Percentiles rank a stretch among this genome's conserved stretches.
Conservation (phyloP, 192 early-diverging fungal species). For the Coemansia sp. region DNA sequence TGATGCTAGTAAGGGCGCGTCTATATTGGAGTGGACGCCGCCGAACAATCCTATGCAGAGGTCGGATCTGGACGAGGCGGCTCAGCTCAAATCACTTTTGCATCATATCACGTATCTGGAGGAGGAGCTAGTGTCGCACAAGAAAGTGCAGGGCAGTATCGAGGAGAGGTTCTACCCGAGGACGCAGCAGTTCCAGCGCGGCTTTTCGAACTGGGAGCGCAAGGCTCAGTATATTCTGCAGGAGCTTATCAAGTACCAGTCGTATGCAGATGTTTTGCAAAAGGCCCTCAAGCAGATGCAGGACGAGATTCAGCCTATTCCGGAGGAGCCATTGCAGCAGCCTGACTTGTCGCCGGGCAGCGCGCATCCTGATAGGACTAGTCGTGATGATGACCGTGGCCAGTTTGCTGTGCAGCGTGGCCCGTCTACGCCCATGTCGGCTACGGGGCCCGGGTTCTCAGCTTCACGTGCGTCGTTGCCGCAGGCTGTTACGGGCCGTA, state of each 20-base stretch:
- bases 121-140: conserved; percentile 70
- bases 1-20: conserved; percentile 39
- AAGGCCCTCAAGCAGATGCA: conserved; percentile 61
- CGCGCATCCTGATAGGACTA: conserved; percentile 14
- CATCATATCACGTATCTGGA: conserved; percentile 67
- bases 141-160: conserved; percentile 61
- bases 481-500: conserved; percentile 7
- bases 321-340: conserved; percentile 28
- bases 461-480: conserved; percentile 39
- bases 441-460: conserved; percentile 7
- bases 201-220: conserved; percentile 79
- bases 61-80: conserved; percentile 55
- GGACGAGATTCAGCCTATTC: conserved; percentile 48
- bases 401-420: conserved; percentile 7
- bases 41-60: conserved; percentile 58
- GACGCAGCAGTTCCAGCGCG: conserved; percentile 64
- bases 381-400: conserved; percentile 12
- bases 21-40: conserved; percentile 57
- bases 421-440: background rate
- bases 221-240: conserved; percentile 76
- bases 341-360: conserved; percentile 2
- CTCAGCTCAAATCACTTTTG: conserved; percentile 67
- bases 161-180: conserved; percentile 62
- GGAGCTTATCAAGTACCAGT: conserved; percentile 84
- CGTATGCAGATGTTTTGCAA: conserved; percentile 75